Percentiles rank a stretch among this genome's conserved stretches.
These are phyloP conservation scores for Zasmidium citrigriseum DNA, from an alignment of 2,329 filamentous ascomycete species.

Conservation along the genomic window DNA sequence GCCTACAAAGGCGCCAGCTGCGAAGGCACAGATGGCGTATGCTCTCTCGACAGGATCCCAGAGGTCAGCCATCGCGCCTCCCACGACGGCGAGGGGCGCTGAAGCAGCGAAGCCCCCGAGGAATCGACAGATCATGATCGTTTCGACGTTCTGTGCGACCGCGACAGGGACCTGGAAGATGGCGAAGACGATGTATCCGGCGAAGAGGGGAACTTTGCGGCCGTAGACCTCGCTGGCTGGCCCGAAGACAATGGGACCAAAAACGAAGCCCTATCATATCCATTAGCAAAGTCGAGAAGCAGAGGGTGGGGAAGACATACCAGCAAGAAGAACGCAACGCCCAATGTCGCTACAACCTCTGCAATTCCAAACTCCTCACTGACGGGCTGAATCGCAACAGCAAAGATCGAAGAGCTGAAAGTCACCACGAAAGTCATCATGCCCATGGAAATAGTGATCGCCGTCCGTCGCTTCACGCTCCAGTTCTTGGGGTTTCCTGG, in stretches of 20 bases:
- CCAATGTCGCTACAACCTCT: conserved; percentile 26
- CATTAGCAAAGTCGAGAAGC: neutral
- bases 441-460: conserved; percentile 24
- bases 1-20: conserved; percentile 26
- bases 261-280: conserved; percentile 21
- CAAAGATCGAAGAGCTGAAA: conserved; percentile 23
- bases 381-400: conserved; percentile 20
- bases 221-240: conserved; percentile 62
- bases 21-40: conserved; percentile 27
- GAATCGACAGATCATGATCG: conserved; percentile 57
- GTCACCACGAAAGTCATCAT: conserved; percentile 27
- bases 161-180: conserved; percentile 60
- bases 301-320: neutral
- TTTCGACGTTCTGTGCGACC: conserved; percentile 55
- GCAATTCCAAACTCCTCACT: conserved; percentile 24
- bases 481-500: conserved; percentile 30
- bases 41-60: conserved; percentile 27
- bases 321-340: conserved; percentile 27
- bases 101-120: conserved; percentile 52
- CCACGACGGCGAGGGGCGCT: conserved; percentile 51
- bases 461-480: conserved; percentile 17
- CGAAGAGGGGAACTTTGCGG: conserved; percentile 51
- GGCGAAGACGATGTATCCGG: conserved; percentile 51
- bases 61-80: conserved; percentile 29
- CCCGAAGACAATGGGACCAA: conserved; percentile 39